These are phyloP conservation scores for Diaporthe destruens DNA, from an alignment of 2,329 filamentous ascomycete species.

Conservation along the genomic window DNA sequence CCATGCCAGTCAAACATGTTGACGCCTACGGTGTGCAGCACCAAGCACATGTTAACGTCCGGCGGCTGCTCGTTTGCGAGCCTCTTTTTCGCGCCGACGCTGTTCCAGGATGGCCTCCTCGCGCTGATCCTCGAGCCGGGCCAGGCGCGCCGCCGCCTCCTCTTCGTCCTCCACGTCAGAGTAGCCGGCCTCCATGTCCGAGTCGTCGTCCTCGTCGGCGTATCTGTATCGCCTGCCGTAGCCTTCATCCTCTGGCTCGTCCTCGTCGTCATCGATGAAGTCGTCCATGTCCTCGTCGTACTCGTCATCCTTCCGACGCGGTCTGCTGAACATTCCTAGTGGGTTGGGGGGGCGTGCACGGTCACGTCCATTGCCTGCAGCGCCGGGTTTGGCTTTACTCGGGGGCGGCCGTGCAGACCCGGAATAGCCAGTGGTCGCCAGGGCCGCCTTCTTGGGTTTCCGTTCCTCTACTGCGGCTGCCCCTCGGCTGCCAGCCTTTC, in stretches of 20 bases:
- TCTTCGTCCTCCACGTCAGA: conserved; percentile 83
- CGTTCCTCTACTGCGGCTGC: conserved; percentile 59
- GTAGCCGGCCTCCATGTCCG: conserved; percentile 83
- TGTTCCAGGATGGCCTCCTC: conserved; percentile 72
- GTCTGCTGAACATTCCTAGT: conserved; percentile 50
- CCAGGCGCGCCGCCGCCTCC: conserved; percentile 69
- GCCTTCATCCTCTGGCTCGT: conserved; percentile 58
- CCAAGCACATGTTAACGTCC: conserved; percentile 6
- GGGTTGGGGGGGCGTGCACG: conserved; percentile 45
- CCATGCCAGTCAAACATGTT: neutral
- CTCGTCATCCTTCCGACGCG: conserved; percentile 64
- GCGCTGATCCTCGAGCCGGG: conserved; percentile 75
- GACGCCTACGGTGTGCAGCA: neutral
- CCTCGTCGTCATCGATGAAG: conserved; percentile 72
- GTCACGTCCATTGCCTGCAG: conserved; percentile 45
- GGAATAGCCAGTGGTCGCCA: conserved; percentile 74
- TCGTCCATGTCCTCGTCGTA: conserved; percentile 72
- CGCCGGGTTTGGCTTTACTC: conserved; percentile 47
- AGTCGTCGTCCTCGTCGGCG: conserved; percentile 74
- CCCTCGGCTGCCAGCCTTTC: conserved; percentile 46
- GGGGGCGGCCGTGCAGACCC: conserved; percentile 73
- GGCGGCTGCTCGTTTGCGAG: conserved; percentile 55
- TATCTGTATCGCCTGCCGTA: conserved; percentile 55
- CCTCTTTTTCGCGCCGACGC: conserved; percentile 73
- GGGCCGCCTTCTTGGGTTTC: conserved; percentile 72